Evolutionary conservation across 805 yeast genomes (phyloP).

Genomic region (Debaryomyces castellii): DNA sequence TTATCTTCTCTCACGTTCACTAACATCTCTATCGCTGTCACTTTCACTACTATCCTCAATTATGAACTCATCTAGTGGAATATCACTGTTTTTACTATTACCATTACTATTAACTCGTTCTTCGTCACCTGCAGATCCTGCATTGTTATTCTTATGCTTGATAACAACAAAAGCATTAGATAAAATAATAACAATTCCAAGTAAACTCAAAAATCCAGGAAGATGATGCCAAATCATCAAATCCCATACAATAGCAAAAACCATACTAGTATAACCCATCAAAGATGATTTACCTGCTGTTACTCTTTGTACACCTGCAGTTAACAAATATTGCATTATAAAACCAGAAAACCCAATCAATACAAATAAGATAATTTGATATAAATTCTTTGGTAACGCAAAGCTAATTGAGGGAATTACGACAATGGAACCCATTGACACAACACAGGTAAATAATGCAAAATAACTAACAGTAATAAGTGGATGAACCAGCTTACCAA

Average conservation of each 20-base stretch:
- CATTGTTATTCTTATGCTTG: slow-evolving; percentile 34
- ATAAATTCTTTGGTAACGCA: slow-evolving; percentile 55
- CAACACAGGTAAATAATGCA: slow-evolving; percentile 57
- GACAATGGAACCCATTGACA: slow-evolving; percentile 53
- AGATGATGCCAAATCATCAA: slow-evolving; percentile 65
- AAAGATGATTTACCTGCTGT: slow-evolving; percentile 73
- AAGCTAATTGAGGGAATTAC: slow-evolving; percentile 59
- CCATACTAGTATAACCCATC: slow-evolving; percentile 72
- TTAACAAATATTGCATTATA: slow-evolving; percentile 72
- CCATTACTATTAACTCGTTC: not conserved
- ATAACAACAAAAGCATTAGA: slow-evolving; percentile 63
- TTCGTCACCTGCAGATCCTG: slow-evolving; percentile 6
- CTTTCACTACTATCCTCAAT: slow-evolving; percentile 28
- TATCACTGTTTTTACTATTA: slow-evolving; percentile 7
- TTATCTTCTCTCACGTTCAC: too few relatives aligned
- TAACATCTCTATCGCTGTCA: not conserved
- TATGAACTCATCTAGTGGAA: slow-evolving; percentile 27
- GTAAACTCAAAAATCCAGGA: slow-evolving; percentile 66
- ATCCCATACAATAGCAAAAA: slow-evolving; percentile 80
- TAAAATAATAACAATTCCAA: slow-evolving; percentile 70
- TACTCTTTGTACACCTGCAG: slow-evolving; percentile 83
- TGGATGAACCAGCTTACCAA: slow-evolving; percentile 80
- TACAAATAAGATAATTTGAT: slow-evolving; percentile 66
- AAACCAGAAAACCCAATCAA: slow-evolving; percentile 77
- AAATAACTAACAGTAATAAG: slow-evolving; percentile 76